Base-by-base conservation (phyloP, 352 stramenopile species). In the Phytopythium litorale region DNA sequence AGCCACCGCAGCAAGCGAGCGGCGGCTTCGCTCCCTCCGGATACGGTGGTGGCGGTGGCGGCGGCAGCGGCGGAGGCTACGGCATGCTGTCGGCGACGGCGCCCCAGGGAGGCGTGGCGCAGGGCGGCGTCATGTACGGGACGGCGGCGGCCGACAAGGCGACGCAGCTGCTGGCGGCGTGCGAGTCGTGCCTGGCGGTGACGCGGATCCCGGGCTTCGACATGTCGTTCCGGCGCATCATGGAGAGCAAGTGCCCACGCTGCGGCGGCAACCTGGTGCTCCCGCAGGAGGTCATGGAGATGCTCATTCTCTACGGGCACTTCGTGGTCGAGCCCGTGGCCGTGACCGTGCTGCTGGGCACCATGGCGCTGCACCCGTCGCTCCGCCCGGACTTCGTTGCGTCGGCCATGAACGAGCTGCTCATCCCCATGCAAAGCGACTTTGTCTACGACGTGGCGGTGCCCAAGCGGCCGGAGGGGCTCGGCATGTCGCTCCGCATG, bases 401-500 rank as follows among this genome's bases (percentile, higher is more conserved):
- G 0, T 74, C 82, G 13, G 76, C 78, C n/a, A 92, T 94, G 82
- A 94, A 94, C 59, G 84, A 94, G 58, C 69, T 94, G 59, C 75
- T 94, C 32, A 81, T 76, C 50, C 79, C 81, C 19, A 64, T 94
- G 56, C 84, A 94, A 67, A 91, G 75, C n/a, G 81, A 91, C 56
- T 92, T 84, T 62, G 82, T 89, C 40, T 94, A 94, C 64, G 84
- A 94, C 58, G 73, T 94, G 33, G 84, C 83, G 11, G 70, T 94
- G 60, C 84, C 84, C 57, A 94, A 94, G 70, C 84, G 84, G 33
- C 66, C 70, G 23, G 84, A 94, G 30, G 84, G 84, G 38, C 73
- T 94, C 30, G 84, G 84, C 66, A 94, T 94, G 84, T 94, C 84
- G 56, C 74, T 94, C 2, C 82, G 84, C n/a, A 94, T 94, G 82